Evolutionary conservation across 805 yeast genomes (phyloP), one percentile per base, ranked within the genome.

Genomic region (Spathaspora hagerdaliae): DNA sequence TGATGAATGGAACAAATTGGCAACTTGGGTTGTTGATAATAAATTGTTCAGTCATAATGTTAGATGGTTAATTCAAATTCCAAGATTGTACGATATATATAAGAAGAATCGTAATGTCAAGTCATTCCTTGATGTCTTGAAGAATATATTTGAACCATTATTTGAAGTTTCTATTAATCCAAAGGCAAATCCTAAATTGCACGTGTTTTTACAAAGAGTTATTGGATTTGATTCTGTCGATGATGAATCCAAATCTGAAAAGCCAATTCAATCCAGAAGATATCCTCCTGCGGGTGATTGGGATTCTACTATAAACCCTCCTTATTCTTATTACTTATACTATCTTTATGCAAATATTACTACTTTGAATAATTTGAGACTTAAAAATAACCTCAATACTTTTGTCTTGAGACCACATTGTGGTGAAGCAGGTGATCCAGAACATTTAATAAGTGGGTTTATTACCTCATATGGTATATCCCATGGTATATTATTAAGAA

Each of bases 401-500:
- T 84, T 94, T 66, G 95, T 89, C n/a, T 71, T 94, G 56, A 79
- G 99, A 58, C 99, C 99, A 3, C 99, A 94, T 65, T 88, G 96
- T 55, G 99, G 99, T 51, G 99, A 94, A 67, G 99, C 99, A n/a
- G 99, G 99, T 49, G 99, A 94, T 60, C 97, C 98, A 1, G 98
- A 94, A 59, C 99, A 94, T 71, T 74, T 95, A 59, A 87, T 91
- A 38, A 78, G 91, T 42, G 91, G 99, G 1, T 94, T 86, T 58
- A 67, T 94, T 57, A 81, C 94, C 1, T 83, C 97, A 1, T 95
- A 92, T 59, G 88, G 96, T 42, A 94, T 94, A 49, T 87, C 96
- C 10, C 99, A 94, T 63, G 99, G 99, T 47, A 95, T 94, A 45
- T 65, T 92, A 49, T 73, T 94, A 60, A 82, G 99, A 67, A 94